Evolutionary conservation across 106 monocot species (phyloP).

Genomic region (Dendrobium nobile): DNA sequence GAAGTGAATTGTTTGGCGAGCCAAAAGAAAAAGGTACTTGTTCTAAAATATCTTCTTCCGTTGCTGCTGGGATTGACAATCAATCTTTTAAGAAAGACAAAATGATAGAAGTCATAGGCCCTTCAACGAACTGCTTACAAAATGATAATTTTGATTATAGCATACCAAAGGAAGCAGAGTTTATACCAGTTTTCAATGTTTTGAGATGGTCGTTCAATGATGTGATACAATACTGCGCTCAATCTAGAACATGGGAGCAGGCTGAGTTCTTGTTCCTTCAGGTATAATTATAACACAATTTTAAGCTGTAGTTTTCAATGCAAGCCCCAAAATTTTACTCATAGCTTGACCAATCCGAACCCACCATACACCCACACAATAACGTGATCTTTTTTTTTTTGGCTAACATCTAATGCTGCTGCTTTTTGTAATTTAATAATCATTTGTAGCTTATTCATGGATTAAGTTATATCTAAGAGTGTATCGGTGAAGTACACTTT

Average conservation of each 20-base stretch:
- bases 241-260: conserved; percentile 25
- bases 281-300: conserved; percentile 25
- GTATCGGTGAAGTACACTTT: too few species aligned
- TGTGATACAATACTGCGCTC: conserved; percentile 42
- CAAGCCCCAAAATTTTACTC: too few species aligned
- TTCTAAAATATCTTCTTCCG: background rate
- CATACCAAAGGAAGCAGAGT: conserved; percentile 2
- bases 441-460: too few species aligned
- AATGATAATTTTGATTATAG: background rate
- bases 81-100: conserved; percentile 6
- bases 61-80: conserved; percentile 9
- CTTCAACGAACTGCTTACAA: conserved; percentile 4
- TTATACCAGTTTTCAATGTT: conserved; percentile 18
- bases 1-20: background rate
- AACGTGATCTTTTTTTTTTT: background rate
- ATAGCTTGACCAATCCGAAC: too few species aligned
- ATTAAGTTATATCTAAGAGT: too few species aligned
- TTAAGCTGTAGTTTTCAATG: too few species aligned
- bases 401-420: background rate
- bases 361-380: too few species aligned
- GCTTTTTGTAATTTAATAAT: too few species aligned
- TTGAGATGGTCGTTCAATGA: conserved; percentile 63
- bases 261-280: conserved; percentile 56
- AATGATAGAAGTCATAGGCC: background rate
- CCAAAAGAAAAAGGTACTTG: background rate